phyloP scores from a whole-genome alignment of 371 early-diverging fungal species.

The Smittium culicis region DNA sequence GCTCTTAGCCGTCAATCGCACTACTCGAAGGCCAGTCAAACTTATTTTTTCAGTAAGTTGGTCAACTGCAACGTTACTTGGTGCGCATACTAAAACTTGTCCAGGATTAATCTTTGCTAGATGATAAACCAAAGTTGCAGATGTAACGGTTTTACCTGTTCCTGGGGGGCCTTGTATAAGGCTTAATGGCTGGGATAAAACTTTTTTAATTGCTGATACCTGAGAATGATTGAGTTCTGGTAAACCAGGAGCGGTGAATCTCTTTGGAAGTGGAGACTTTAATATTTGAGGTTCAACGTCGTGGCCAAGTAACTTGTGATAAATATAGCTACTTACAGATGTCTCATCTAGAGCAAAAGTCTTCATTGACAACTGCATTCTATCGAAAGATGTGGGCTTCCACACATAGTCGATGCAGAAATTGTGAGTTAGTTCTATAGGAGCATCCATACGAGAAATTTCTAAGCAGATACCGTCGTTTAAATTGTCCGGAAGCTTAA shows the following conservation, averaged over 20 bases:
- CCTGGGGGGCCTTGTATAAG: conserved; percentile 97
- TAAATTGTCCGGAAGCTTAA: conserved; percentile 85
- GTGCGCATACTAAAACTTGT: conserved; percentile 94
- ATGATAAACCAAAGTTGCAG: conserved; percentile 94
- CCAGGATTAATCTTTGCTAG: conserved; percentile 80
- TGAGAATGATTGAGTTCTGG: conserved; percentile 97
- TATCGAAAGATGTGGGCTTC: conserved; percentile 94
- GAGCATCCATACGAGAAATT: conserved; percentile 50
- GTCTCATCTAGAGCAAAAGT: conserved; percentile 88
- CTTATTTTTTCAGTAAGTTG: conserved; percentile 95
- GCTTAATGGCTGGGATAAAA: conserved; percentile 76
- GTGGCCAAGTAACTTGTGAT: conserved; percentile 85
- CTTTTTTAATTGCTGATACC: conserved; percentile 73
- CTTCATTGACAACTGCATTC: conserved; percentile 90
- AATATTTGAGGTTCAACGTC: conserved; percentile 69
- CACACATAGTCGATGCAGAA: conserved; percentile 98
- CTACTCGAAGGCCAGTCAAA: conserved; percentile 86
- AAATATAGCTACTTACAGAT: conserved; percentile 87
- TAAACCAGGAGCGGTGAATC: conserved; percentile 78
- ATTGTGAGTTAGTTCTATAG: conserved; percentile 55
- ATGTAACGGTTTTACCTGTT: conserved; percentile 97
- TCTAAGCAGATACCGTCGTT: conserved; percentile 91
- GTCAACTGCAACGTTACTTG: conserved; percentile 99
- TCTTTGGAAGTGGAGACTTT: conserved; percentile 61
- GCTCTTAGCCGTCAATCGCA: conserved; percentile 86